Base-by-base conservation (phyloP, 2,329 filamentous ascomycete species). In the Colletotrichum sojae region DNA sequence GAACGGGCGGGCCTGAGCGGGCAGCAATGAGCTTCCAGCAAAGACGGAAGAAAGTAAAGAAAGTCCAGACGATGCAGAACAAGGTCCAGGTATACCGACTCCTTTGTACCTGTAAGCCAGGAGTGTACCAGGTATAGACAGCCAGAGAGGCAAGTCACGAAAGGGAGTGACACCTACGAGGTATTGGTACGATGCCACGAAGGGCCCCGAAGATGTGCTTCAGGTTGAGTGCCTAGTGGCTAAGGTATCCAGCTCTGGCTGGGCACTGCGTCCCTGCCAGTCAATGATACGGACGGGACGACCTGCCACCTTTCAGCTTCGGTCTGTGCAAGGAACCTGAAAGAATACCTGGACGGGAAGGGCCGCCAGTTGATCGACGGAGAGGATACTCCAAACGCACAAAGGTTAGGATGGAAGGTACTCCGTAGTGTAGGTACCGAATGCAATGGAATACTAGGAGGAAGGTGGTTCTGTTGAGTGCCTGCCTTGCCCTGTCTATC, bases 1-100 rank as follows among this genome's bases (percentile, higher is more conserved):
- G 58, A 48, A n/a, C 39, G 52, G 18, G 48, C 43, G 36, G 65
- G 52, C 48, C 59, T 46, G 59, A 20, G 59, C 58, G 52, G 58
- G 45, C 45, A 56, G 59, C 45, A 22, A 51, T 39, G 25, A 31
- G 64, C 45, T 57, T 63, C 52, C 52, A 45, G 20, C 15, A 36
- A 20, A n/a, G n/a, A n/a, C 16, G 15, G 27, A 39, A 36, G 45
- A 12, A 13, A 13, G 36, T 43, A 16, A 15, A n/a, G 12, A 10
- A 25, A 45, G 61, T 39, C 15, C 15, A 40, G 49, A 10, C 20
- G 39, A 22, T 20, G 10, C 46, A 57, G 43, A 18, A 10, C 9
- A 25, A 31, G 22, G 31, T 15, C 40, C 13, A 43, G 22, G 39
- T 36, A 16, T 15, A 43, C 36, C 31, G 6, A 53, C 31, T 18